phyloP scores from a whole-genome alignment of 2,329 filamentous ascomycete genomes.

The Tolypocladium tundrense region DNA sequence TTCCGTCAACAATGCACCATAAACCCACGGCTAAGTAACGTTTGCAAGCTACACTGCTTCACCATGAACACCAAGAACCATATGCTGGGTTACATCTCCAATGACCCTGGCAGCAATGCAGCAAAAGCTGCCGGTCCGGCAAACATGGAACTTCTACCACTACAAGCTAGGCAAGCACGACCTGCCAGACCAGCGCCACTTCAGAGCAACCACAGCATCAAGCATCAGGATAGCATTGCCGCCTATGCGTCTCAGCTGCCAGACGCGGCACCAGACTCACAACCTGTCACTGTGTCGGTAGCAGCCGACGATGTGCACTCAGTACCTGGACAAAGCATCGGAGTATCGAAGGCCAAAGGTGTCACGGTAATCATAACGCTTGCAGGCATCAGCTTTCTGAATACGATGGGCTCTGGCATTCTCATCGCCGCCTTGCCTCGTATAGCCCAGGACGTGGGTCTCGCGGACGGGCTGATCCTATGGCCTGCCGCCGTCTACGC shows the following conservation, averaged over 20 bases:
- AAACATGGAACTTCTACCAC: not conserved
- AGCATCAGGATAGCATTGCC: not conserved
- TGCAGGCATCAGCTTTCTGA: constrained; percentile 22
- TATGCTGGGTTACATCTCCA: not conserved
- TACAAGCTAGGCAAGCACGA: not conserved
- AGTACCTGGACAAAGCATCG: not conserved
- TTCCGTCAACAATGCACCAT: not conserved
- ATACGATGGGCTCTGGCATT: constrained; percentile 25
- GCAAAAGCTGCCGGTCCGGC: not conserved
- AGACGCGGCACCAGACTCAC: not conserved
- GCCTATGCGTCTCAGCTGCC: not conserved
- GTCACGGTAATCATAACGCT: constrained; percentile 20
- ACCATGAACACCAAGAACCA: not conserved
- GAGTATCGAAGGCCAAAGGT: constrained; percentile 1
- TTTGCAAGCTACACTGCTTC: not conserved
- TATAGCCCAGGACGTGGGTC: constrained; percentile 23
- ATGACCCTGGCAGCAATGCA: not conserved
- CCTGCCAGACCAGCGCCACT: not conserved
- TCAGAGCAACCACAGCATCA: not conserved
- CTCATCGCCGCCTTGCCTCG: constrained; percentile 25
- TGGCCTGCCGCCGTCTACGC: constrained; percentile 20
- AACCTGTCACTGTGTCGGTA: not conserved
- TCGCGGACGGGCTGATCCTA: constrained; percentile 17
- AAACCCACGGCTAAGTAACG: no score
- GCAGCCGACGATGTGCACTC: not conserved